These are phyloP conservation scores for Ophiorrhiza pumila DNA, from an alignment of 257 asterid species.

Conservation along the genomic window DNA sequence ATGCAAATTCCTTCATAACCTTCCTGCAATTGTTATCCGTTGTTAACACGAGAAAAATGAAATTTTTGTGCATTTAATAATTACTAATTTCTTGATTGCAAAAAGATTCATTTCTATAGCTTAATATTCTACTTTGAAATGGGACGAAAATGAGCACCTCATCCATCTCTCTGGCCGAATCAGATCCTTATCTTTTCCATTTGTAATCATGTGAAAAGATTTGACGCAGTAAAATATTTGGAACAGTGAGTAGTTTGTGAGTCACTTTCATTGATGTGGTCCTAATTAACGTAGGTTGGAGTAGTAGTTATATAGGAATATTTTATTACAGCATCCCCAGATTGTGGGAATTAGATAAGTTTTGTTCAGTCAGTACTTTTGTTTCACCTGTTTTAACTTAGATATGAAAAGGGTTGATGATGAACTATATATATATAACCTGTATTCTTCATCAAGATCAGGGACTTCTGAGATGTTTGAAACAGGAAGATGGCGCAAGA, in stretches of 20 bases:
- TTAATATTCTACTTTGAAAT: background rate
- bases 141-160: background rate
- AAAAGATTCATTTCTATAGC: background rate
- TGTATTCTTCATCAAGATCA: constrained; percentile 62
- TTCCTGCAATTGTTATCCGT: constrained; percentile 36
- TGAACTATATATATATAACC: constrained; percentile 19
- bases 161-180: background rate
- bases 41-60: background rate
- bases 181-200: background rate
- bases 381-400: background rate
- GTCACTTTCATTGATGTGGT: constrained; percentile 15
- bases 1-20: constrained; percentile 60
- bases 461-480: constrained; percentile 60
- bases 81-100: background rate
- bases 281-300: constrained; percentile 15
- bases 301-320: background rate
- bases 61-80: background rate
- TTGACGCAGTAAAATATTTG: background rate
- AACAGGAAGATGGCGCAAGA: constrained; percentile 54
- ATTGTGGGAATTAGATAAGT: constrained; percentile 17
- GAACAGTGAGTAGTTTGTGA: background rate
- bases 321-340: constrained; percentile 23
- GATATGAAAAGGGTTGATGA: background rate
- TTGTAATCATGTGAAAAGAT: background rate
- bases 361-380: background rate